Evolutionary conservation across 1,284 basidiomycete genomes (phyloP).

Genomic region (Fomitopsis schrenkii): DNA sequence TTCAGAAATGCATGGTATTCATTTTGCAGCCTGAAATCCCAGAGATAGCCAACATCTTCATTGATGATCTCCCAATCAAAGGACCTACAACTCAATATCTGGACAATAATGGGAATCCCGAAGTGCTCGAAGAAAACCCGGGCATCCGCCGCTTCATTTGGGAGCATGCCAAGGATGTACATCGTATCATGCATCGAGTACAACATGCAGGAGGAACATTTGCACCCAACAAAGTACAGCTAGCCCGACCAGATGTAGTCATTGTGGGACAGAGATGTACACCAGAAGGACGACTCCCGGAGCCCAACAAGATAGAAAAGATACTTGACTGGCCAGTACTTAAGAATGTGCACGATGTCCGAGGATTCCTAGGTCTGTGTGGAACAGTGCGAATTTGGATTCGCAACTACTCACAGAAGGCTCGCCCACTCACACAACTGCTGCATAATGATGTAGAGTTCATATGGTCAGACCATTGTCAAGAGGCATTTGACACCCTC

Average conservation of each 20-base stretch:
- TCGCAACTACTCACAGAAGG: constrained; percentile 20
- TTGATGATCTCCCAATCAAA: constrained; percentile 3
- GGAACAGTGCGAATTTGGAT: constrained; percentile 28
- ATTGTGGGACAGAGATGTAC: constrained; percentile 26
- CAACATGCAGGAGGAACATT: too few species aligned
- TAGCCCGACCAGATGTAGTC: too few species aligned
- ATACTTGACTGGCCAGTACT: too few species aligned
- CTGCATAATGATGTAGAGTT: constrained; percentile 17
- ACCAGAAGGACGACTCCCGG: constrained; percentile 19
- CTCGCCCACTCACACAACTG: constrained; percentile 19
- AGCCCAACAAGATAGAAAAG: constrained; percentile 22
- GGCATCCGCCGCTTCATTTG: constrained; percentile 31
- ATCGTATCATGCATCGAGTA: constrained; percentile 29
- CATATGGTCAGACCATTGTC: constrained; percentile 9
- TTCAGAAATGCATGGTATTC: constrained; percentile 30
- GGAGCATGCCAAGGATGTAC: constrained; percentile 26
- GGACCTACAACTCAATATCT: constrained; percentile 8
- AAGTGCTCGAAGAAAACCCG: neutral
- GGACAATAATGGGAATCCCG: neutral
- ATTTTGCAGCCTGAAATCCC: constrained; percentile 32
- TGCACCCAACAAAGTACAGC: too few species aligned
- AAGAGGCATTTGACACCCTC: too few species aligned
- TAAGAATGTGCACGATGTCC: constrained; percentile 21
- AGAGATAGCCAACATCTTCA: neutral
- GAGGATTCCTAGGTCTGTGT: constrained; percentile 20